Evolutionary conservation across 2,329 filamentous ascomycete genomes (phyloP), one percentile per base, ranked within the genome.

Genomic region (Epichloe uncinata): DNA sequence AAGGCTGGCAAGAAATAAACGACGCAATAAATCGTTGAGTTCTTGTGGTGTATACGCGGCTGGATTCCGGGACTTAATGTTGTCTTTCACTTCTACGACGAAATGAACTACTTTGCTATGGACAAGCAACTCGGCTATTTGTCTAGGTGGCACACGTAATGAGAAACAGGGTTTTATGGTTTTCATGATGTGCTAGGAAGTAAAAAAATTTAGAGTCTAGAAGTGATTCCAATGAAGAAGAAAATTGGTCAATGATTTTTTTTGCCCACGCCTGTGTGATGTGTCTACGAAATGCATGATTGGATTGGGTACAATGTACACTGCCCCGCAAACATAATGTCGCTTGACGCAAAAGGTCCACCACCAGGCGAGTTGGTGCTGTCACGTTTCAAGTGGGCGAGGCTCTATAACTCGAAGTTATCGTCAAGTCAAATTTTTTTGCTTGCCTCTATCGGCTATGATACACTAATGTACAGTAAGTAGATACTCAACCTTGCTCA

Each of bases 1-100:
- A 85, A 85, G 81, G 79, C 81, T 67, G 67, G 69, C 69, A 85
- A 85, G 82, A 85, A 85, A 75, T 85, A 85, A 82, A 59, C 63
- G 58, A 55, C 53, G 51, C 50, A 36, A 50, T 44, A 6, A 12
- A 11, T 54, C 54, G 53, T 52, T 50, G 45, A 36, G 46, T 50
- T 59, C 60, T 57, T 57, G 51, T 58, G 57, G 53, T 58, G 49
- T 57, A 53, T 52, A 51, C 55, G 57, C 52, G 54, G 57, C 50
- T 56, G 58, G 55, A 57, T 57, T 57, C 33, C 30, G 53, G 51
- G 56, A 51, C 50, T 47, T 55, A 54, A 64, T 67, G 64, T 63
- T 62, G 30, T 30, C 62, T 47, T n/a, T 68, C 66, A 66, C 65
- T 70, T 71, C 67, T 67, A 71, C 63, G 69, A 70, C 63, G 68